Evolutionary conservation across 768 basidiomycete genomes (phyloP).

Genomic region (Leccinellum luteum): DNA sequence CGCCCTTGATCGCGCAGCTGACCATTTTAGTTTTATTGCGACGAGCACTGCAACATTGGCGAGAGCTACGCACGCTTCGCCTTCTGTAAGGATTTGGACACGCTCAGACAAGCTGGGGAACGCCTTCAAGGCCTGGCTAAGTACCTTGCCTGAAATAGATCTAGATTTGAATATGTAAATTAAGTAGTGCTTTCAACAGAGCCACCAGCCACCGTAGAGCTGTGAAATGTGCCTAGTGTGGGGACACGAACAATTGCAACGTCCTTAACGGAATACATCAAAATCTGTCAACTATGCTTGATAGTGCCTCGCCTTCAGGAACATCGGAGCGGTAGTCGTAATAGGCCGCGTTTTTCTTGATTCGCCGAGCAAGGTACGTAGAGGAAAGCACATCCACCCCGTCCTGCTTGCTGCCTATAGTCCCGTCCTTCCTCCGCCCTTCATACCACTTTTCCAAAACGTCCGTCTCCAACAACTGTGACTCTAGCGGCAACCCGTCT

Average conservation of each 20-base stretch:
- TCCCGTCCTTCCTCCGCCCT: slow-evolving; percentile 36
- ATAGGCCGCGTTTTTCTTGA: slow-evolving; percentile 79
- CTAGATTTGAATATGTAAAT: not conserved
- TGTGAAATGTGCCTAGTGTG: not conserved
- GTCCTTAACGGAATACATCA: slow-evolving; percentile 12
- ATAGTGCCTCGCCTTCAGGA: slow-evolving; percentile 55
- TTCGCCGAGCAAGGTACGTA: slow-evolving; percentile 72
- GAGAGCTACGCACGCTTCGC: slow-evolving; percentile 88
- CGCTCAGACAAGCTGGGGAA: slow-evolving; percentile 76
- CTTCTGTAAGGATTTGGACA: slow-evolving; percentile 94
- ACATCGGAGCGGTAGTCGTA: slow-evolving; percentile 55
- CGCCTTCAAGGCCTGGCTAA: slow-evolving; percentile 74
- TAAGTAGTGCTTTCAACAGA: not conserved
- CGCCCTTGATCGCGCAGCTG: slow-evolving; percentile 2
- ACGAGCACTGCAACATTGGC: slow-evolving; percentile 81
- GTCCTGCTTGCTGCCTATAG: slow-evolving; percentile 56
- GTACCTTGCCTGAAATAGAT: slow-evolving; percentile 42
- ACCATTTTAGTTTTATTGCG: slow-evolving; percentile 77
- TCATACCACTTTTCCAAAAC: slow-evolving; percentile 49
- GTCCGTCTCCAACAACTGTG: slow-evolving; percentile 55
- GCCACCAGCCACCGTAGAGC: not conserved
- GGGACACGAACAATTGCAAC: not conserved
- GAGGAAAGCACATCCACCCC: slow-evolving; percentile 75
- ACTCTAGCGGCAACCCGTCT: slow-evolving; percentile 90
- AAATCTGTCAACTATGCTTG: slow-evolving; percentile 63